These are phyloP conservation scores for Aspergillus biplanus DNA, from an alignment of 495 filamentous ascomycete genomes.

Conservation along the genomic window DNA sequence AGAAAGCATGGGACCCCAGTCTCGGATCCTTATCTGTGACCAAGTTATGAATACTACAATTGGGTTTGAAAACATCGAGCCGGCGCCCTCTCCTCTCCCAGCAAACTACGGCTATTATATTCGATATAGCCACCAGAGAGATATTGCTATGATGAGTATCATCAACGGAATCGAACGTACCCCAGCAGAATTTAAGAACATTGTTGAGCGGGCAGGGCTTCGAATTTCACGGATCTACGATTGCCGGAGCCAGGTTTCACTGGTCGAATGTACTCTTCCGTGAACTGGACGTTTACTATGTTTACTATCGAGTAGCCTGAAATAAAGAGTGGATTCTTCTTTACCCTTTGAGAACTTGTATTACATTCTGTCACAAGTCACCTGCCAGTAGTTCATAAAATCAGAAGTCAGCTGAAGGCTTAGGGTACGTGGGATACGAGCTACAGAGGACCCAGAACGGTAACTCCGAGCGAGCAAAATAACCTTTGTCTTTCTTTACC, in stretches of 20 bases:
- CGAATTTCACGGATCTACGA: constrained; percentile 34
- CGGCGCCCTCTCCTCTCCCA: constrained; percentile 36
- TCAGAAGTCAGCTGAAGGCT: too few species aligned
- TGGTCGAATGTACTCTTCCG: constrained; percentile 8
- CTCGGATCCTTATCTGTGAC: constrained; percentile 42
- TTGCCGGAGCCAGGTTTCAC: constrained; percentile 17
- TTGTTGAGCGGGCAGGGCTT: constrained; percentile 34
- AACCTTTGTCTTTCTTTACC: too few species aligned
- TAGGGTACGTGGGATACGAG: too few species aligned
- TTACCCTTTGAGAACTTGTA: too few species aligned
- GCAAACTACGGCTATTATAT: constrained; percentile 39
- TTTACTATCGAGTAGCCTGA: too few species aligned
- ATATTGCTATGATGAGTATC: constrained; percentile 39
- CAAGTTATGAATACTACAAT: constrained; percentile 45
- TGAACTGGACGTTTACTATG: too few species aligned
- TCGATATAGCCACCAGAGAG: constrained; percentile 38
- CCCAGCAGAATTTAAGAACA: constrained; percentile 31
- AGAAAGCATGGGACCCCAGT: constrained; percentile 31
- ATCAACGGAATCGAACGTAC: constrained; percentile 47
- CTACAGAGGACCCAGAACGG: too few species aligned
- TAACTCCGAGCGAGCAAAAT: too few species aligned
- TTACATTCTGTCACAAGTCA: too few species aligned
- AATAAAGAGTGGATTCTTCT: too few species aligned
- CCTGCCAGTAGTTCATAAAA: too few species aligned
- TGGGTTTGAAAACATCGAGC: constrained; percentile 25